Base-by-base conservation (phyloP, 1,284 basidiomycete species). In the Rhodotorula sp. region DNA sequence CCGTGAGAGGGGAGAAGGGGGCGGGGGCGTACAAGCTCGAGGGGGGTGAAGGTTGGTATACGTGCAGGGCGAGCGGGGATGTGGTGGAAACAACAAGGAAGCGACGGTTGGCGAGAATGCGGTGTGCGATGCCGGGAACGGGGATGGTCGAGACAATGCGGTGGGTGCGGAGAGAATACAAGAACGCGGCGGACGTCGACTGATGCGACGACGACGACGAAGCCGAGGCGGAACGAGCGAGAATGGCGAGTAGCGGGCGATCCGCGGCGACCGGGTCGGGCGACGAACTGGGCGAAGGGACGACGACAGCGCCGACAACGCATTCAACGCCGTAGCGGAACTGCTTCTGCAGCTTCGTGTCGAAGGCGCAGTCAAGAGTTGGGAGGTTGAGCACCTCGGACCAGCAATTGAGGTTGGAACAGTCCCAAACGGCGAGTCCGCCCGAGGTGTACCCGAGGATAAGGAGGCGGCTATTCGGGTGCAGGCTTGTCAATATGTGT, bases 331-430 rank as follows among this genome's bases (percentile, higher is more conserved):
- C 66, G 13, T 25, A 44, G 10, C 57, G 53, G 27, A 41, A 60
- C n/a, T 29, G 32, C 53, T 50, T 58, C 25, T 46, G 54, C 2
- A 54, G 37, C 27, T 48, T 39, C 44, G 27, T 6, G 34, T 55
- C 53, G 34, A 61, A 51, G 4, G 61, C 61, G 17, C 7, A 17
- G 21, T 73, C 64, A 63, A 74, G 59, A 17, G 70, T 57, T 0
- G 50, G 56, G 27, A 76, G 46, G 37, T 64, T 71, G 67, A 74
- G 58, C 25, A 76, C 22, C 57, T 76, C 69, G 64, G 34, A 32
- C 72, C 72, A 76, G 27, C 62, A 44, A 21, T 73, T 69, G 72
- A 73, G 74, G 57, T 36, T 34, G 46, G 72, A 72, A 48, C 67
- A 69, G 51, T 76, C 67, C 72, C 72, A 76, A 10, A 72, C 34